Conservation (phyloP, 2,329 filamentous ascomycete genomes). For the Diaporthe citri region DNA sequence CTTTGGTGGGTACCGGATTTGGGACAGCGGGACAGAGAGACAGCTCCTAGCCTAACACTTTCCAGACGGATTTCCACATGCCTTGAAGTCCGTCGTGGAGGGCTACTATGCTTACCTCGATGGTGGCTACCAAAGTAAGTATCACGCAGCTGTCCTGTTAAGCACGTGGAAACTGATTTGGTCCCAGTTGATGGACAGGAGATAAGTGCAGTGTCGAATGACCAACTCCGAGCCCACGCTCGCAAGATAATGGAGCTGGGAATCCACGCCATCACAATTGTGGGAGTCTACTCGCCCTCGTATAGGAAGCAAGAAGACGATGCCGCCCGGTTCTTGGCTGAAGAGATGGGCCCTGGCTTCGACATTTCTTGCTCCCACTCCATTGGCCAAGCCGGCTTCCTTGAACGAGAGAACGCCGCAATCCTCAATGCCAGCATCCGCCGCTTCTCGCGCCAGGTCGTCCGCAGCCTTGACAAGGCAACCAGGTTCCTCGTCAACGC, state of each 20-base stretch:
- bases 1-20: background rate
- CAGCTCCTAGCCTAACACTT: background rate
- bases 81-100: constrained; percentile 1
- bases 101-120: background rate
- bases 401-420: constrained; percentile 15
- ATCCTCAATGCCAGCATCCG: constrained; percentile 18
- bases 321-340: background rate
- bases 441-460: constrained; percentile 9
- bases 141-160: background rate
- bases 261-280: background rate
- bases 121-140: constrained; percentile 3
- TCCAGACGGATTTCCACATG: background rate
- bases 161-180: background rate
- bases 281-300: constrained; percentile 4
- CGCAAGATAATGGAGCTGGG: background rate
- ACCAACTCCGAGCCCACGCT: background rate
- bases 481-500: constrained; percentile 6
- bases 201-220: background rate
- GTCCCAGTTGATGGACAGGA: constrained; percentile 3
- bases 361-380: constrained; percentile 1
- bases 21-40: no score
- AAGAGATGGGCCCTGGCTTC: background rate
- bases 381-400: constrained; percentile 14
- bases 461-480: background rate
- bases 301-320: constrained; percentile 20